Base-by-base conservation (phyloP, 1,139 yeast species). In the Arxiozyma heterogenica region DNA sequence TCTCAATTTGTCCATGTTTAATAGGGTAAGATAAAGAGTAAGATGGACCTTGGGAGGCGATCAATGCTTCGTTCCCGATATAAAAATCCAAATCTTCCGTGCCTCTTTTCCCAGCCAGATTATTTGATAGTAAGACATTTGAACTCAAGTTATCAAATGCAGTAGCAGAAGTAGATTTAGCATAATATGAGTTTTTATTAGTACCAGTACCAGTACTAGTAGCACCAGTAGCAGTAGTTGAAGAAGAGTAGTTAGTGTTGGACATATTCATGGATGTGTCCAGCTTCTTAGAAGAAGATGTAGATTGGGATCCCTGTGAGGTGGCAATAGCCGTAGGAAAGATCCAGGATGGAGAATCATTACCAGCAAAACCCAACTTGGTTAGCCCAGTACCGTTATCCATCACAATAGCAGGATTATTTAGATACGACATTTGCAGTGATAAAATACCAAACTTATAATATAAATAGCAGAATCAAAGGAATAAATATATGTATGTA, bases 291-390 rank as follows among this genome's bases (percentile, higher is more conserved):
- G 67, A 57, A 47, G 53, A 58, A 41, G 53, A 34, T 60, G 51
- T 34, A 12, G 39, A 34, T 15, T 34, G 39, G 11, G 67, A 61
- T 15, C 66, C 64, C 49, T 64, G 67, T 2, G 71, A 65, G 20
- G 98, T 91, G 45, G 98, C 93, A 71, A 93, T 94, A 15, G 96
- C 98, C 1, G 99, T 93, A 51, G 99, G 99, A 67, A 93, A 89
- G 49, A 93, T 89, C 78, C 87, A 94, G 9, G 97, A 90, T 41
- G 99, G 99, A 18, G 97, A 81, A 73, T 93, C 98, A 70, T 93
- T 93, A 54, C 99, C 99, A 63, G 99, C 98, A 74, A 91, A 93
- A 30, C 99, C 99, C 60, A 93, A 79, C 71, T 93, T 93, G 68
- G 98, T 93, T 65, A 91, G 78, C 59, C 99, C 99, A 61, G 99